These are phyloP conservation scores for Fusarium subglutinans DNA, from an alignment of 2,329 filamentous ascomycete genomes.

Conservation along the genomic window DNA sequence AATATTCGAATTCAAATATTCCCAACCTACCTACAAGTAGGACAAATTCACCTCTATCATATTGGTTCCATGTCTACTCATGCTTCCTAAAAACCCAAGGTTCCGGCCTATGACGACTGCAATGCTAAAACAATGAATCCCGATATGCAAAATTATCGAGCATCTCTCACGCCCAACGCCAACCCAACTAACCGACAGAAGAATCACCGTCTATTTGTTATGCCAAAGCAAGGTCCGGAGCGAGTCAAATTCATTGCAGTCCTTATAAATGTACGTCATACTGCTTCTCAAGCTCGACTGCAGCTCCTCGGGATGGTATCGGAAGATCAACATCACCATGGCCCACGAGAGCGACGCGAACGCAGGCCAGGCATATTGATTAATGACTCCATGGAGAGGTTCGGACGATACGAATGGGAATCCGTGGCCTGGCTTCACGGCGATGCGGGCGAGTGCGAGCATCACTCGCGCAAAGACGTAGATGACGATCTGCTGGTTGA, in stretches of 20 bases:
- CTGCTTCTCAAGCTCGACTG: constrained; percentile 91
- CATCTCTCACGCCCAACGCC: constrained; percentile 27
- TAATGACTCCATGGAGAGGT: constrained; percentile 60
- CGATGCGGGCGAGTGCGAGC: constrained; percentile 83
- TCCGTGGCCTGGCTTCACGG: constrained; percentile 71
- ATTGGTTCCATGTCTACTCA: constrained; percentile 18
- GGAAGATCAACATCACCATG: constrained; percentile 93
- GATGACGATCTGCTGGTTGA: constrained; percentile 97
- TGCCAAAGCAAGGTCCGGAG: constrained; percentile 86
- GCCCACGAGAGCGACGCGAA: constrained; percentile 95
- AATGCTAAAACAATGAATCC: constrained; percentile 14
- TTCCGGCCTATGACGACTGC: constrained; percentile 2
- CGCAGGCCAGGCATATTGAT: constrained; percentile 84
- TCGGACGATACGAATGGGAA: constrained; percentile 61
- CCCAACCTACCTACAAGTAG: neutral
- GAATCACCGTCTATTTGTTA: constrained; percentile 67
- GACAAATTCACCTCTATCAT: constrained; percentile 12
- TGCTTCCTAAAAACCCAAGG: constrained; percentile 18
- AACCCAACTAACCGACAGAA: constrained; percentile 21
- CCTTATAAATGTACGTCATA: constrained; percentile 96
- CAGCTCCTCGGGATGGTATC: constrained; percentile 88
- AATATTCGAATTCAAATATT: neutral
- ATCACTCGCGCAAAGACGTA: constrained; percentile 95
- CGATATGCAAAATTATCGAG: constrained; percentile 27
- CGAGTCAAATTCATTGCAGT: constrained; percentile 90